Percentiles rank a stretch among this genome's conserved stretches.
Conservation (phyloP, 768 basidiomycete species). For the Suillus occidentalis region DNA sequence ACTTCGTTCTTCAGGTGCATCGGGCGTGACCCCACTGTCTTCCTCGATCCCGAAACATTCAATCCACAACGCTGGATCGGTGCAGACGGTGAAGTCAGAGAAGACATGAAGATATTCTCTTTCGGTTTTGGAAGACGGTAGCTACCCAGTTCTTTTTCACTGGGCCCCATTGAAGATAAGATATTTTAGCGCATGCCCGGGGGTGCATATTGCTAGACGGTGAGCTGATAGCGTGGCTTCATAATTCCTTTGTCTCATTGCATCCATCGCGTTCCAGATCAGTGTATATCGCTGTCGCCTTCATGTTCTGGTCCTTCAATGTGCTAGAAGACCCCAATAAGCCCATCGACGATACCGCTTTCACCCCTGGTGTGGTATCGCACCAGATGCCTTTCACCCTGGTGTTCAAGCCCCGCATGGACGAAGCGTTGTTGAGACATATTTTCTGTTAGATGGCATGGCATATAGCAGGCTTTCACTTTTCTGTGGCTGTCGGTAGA, state of each 20-base stretch:
- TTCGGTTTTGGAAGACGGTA: slow-evolving; percentile 55
- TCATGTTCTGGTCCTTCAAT: slow-evolving; percentile 64
- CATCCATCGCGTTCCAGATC: slow-evolving; percentile 41
- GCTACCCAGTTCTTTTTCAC: background rate
- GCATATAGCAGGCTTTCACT: background rate
- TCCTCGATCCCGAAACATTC: slow-evolving; percentile 55
- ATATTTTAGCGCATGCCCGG: slow-evolving; percentile 40
- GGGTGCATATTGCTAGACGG: slow-evolving; percentile 45
- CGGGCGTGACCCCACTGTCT: slow-evolving; percentile 48
- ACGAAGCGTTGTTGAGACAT: slow-evolving; percentile 10
- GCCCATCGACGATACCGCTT: slow-evolving; percentile 61
- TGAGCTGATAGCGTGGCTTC: slow-evolving; percentile 2
- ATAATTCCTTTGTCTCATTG: background rate
- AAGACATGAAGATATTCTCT: slow-evolving; percentile 44
- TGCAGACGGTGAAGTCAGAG: slow-evolving; percentile 38
- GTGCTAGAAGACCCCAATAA: slow-evolving; percentile 45
- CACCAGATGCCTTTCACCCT: slow-evolving; percentile 64
- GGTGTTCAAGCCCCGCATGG: slow-evolving; percentile 49
- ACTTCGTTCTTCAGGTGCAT: slow-evolving; percentile 35
- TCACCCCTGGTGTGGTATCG: slow-evolving; percentile 62
- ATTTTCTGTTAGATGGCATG: background rate
- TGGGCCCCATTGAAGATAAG: background rate
- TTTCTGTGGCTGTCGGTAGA: background rate
- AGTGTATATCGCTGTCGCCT: slow-evolving; percentile 60
- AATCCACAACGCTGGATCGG: slow-evolving; percentile 55